Base-by-base conservation (phyloP, 75 land plant species). In the Pinus tabuliformis region DNA sequence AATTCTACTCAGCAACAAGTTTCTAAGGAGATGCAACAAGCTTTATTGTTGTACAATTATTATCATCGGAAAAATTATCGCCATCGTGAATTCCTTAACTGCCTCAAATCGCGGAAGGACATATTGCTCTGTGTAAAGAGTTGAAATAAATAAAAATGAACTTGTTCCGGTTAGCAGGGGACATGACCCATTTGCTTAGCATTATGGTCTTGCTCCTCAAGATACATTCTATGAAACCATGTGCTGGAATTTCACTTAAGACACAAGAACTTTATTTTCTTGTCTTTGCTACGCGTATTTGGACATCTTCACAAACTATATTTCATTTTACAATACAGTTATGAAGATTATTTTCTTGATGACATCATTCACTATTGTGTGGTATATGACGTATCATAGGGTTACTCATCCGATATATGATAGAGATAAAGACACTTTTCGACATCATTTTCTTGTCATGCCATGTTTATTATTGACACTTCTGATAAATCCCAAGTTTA, bases 241-340 rank as follows among this genome's bases (percentile, higher is more conserved):
- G n/a, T n/a, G n/a, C n/a, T n/a, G 95, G 95, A n/a, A 76, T 92
- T 64, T 92, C 95, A 20, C 73, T 92, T 76, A 92, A 91, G 87
- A 92, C 93, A 7, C 93, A 92, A 73, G 93, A 92, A 66, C 91
- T 92, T 7, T 92, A 88, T 81, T 87, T 87, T 66, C 76, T 92
- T 77, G 95, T 92, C 73, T 92, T 90, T 82, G 79, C 83, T 4
- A 73, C 76, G 22, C 89, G 15, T 92, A 92, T 74, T 75, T 92
- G 78, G 93, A 92, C 70, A 86, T 92, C 0, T 92, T 92, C 58
- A 90, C 93, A 6, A 61, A 62, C 30, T 90, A 76, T 64, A 63
- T 88, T 75, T 92, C 95, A 16, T 39, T 92, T 0, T 93, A 93
- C 36, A 93, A 93, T 76, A 93, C 96, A 9, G 28, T 87, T 18